Percentiles rank a stretch among this genome's conserved stretches.
Evolutionary conservation across 768 basidiomycete species (phyloP).

Genomic region (Xerocomus spinulosus): DNA sequence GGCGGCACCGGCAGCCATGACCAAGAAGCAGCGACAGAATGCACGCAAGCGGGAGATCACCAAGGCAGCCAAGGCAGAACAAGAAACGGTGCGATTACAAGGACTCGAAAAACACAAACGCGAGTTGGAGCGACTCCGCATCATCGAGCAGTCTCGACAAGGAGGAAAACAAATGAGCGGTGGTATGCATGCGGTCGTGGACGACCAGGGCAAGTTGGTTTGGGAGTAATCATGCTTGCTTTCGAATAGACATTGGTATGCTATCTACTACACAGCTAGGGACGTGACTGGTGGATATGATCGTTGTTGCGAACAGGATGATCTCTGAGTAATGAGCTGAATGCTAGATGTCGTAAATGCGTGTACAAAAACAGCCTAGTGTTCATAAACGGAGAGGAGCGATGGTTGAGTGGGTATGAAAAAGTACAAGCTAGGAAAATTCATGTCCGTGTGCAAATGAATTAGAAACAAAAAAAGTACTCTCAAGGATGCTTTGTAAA

Average conservation of each 20-base stretch:
- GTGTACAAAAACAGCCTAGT: conserved; percentile 7
- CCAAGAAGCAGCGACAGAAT: conserved; percentile 71
- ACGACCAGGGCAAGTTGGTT: conserved; percentile 52
- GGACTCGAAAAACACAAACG: conserved; percentile 55
- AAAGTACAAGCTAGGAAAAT: conserved; percentile 6
- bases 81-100: conserved; percentile 48
- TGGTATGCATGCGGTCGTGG: conserved; percentile 59
- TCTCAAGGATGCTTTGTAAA: conserved; percentile 3
- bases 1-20: conserved; percentile 43
- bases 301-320: conserved; percentile 8
- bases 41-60: conserved; percentile 51
- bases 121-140: conserved; percentile 51
- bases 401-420: conserved; percentile 10
- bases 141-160: conserved; percentile 40
- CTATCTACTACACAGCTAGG: conserved; percentile 20
- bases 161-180: conserved; percentile 38
- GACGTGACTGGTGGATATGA: not conserved
- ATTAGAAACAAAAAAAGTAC: conserved; percentile 3
- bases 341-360: conserved; percentile 23
- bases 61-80: conserved; percentile 54
- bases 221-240: conserved; percentile 40
- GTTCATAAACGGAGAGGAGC: conserved; percentile 8
- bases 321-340: conserved; percentile 11
- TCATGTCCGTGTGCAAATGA: conserved; percentile 21
- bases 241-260: conserved; percentile 14